Base-by-base conservation (phyloP, 768 basidiomycete genomes). In the Butyriboletus loyo region DNA sequence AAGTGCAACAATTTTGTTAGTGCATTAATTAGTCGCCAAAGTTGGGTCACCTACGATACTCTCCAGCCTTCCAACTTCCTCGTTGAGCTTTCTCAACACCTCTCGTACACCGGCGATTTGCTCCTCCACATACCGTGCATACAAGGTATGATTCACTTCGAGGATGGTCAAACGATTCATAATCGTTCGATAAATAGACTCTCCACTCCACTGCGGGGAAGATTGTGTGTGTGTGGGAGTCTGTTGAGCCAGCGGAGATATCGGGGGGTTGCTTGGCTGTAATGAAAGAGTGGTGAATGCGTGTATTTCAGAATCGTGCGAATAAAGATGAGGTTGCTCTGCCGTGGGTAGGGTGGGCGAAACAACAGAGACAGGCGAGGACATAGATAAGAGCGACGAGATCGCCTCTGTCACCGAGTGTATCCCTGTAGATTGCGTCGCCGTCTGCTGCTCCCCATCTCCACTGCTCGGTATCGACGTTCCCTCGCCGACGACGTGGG, bases 181-280 rank as follows among this genome's bases (percentile, higher is more conserved):
- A 59, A 98, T 99, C 13, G 87, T 91, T 8, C 93, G 87, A 62
- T 97, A 98, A 58, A 99, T 94, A 2, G 92, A 95, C 67, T 99
- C 97, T 22, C 90, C 91, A 13, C 60, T 44, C 50, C 66, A 57
- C 10, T 66, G 65, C 6, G 32, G n/a, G 3, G 54, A 25, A 38
- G 57, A 25, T 2, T 37, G 46, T 10, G 40, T 21, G 11, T 59
- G 58, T 3, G 44, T 15, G 5, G 49, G 31, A 5, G 48, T 41
- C 36, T 55, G 56, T 32, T 52, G 57, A 30, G 39, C 41, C 2
- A 21, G 17, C 0, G 56, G 31, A 17, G 45, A 40, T 4, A 28
- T 9, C 7, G 52, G 45, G 13, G 44, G 14, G 27, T n/a, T 42
- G 36, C 47, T 61, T 21, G 54, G 27, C 6, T 49, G 59, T 7